These are phyloP conservation scores for Colletotrichum musicola DNA, from an alignment of 2,329 filamentous ascomycete genomes.

Conservation along the genomic window DNA sequence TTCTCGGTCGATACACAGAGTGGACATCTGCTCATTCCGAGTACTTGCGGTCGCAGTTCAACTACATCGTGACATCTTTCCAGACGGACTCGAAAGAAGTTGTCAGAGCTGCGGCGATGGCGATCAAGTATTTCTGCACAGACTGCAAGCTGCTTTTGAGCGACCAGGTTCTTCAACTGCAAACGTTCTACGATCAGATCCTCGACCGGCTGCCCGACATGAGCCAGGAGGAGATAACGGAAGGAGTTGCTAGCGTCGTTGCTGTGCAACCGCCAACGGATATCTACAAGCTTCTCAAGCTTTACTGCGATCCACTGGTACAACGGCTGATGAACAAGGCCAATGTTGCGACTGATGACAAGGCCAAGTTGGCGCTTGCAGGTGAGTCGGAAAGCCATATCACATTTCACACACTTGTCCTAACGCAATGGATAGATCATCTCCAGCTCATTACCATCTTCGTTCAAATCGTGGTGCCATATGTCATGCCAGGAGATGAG, in stretches of 20 bases:
- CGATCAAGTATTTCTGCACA: constrained; percentile 96
- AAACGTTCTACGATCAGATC: constrained; percentile 92
- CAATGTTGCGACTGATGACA: constrained; percentile 84
- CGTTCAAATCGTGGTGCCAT: constrained; percentile 81
- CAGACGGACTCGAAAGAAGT: constrained; percentile 90
- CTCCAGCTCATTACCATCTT: constrained; percentile 94
- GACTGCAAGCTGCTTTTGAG: constrained; percentile 92
- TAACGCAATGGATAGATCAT: constrained; percentile 72
- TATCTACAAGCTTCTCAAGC: constrained; percentile 86
- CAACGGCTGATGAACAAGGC: constrained; percentile 88
- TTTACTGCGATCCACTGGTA: constrained; percentile 93
- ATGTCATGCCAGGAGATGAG: constrained; percentile 76
- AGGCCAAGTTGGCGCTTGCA: constrained; percentile 87
- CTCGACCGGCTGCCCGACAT: constrained; percentile 85
- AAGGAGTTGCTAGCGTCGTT: constrained; percentile 93
- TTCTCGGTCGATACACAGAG: constrained; percentile 94
- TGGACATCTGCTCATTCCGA: constrained; percentile 97
- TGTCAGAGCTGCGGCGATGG: constrained; percentile 88
- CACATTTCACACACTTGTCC: not conserved
- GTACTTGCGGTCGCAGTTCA: constrained; percentile 91
- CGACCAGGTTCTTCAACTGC: constrained; percentile 85
- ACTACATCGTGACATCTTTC: constrained; percentile 95
- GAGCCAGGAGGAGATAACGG: constrained; percentile 96
- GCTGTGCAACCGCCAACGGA: constrained; percentile 85
- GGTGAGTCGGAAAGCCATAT: constrained; percentile 61